These are phyloP conservation scores for Panicum hallii DNA, from an alignment of 202 grass and related monocot species.

Conservation along the genomic window DNA sequence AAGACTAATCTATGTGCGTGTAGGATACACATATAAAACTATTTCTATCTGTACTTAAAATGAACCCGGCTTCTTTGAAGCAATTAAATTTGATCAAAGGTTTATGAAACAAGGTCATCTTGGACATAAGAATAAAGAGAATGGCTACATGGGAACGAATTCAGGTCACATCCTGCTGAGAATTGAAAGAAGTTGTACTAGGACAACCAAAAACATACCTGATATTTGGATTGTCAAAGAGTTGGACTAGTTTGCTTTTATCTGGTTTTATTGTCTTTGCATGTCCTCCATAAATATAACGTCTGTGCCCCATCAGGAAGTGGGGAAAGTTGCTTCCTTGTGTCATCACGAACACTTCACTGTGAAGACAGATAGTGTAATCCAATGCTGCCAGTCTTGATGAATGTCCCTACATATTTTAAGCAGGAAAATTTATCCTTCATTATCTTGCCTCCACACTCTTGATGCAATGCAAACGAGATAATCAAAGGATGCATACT, in stretches of 20 bases:
- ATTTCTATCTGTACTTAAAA: background rate
- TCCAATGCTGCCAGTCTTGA: slow-evolving; percentile 87
- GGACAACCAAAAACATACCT: slow-evolving; percentile 52
- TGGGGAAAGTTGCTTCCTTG: slow-evolving; percentile 98
- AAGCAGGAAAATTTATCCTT: slow-evolving; percentile 12
- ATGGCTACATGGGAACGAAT: background rate
- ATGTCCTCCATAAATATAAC: slow-evolving; percentile 74
- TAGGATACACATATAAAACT: background rate
- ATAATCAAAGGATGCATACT: background rate
- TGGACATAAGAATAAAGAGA: background rate
- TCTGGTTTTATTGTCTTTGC: slow-evolving; percentile 91
- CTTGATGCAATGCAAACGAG: background rate
- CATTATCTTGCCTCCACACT: background rate
- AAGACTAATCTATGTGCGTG: background rate
- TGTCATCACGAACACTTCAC: slow-evolving; percentile 85
- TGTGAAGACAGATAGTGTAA: slow-evolving; percentile 70
- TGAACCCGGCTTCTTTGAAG: background rate
- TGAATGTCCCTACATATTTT: slow-evolving; percentile 69
- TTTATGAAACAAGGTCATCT: background rate
- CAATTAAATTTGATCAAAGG: background rate
- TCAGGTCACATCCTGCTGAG: background rate
- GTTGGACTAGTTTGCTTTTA: slow-evolving; percentile 78
- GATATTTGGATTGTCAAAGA: slow-evolving; percentile 73
- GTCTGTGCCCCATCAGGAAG: slow-evolving; percentile 84
- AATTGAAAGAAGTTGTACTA: background rate